A percentile compares a stretch with the other conserved stretches of the same genome.
Conservation (phyloP, 129 eudicot species). For the Saussurea involucrata region DNA sequence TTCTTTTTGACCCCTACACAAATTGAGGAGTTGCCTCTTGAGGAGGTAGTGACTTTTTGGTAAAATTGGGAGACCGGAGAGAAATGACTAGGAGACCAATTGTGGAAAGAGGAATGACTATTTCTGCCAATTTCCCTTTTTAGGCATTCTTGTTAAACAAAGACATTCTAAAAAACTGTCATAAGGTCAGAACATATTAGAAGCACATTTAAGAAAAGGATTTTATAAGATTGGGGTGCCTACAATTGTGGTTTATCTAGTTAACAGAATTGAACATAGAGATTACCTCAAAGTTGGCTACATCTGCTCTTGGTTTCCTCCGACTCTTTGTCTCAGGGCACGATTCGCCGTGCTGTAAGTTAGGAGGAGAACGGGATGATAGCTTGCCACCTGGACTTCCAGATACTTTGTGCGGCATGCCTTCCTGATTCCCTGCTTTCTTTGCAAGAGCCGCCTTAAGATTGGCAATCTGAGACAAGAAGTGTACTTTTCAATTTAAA, state of each 20-base stretch:
- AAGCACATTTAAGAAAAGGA: not conserved
- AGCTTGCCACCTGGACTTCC: slow-evolving; percentile 63
- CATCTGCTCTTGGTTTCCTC: slow-evolving; percentile 75
- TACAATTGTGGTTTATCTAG: slow-evolving; percentile 5
- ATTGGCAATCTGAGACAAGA: slow-evolving; percentile 62
- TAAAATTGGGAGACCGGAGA: no score
- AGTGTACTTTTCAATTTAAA: not conserved
- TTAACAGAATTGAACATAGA: not conserved
- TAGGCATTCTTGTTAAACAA: not conserved
- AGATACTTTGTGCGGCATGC: slow-evolving; percentile 39
- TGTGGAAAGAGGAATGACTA: no score
- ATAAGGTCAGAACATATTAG: not conserved
- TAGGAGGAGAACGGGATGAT: slow-evolving; percentile 53
- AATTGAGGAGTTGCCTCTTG: no score
- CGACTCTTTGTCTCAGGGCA: slow-evolving; percentile 34
- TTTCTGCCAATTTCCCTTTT: no score
- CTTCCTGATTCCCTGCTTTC: slow-evolving; percentile 57
- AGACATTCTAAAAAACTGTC: not conserved
- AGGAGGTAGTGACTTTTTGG: no score
- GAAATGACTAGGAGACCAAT: no score
- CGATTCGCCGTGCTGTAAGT: slow-evolving; percentile 32
- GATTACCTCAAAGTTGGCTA: slow-evolving; percentile 74
- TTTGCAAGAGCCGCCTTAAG: slow-evolving; percentile 88
- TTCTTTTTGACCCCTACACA: no score
- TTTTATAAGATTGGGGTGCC: not conserved